A percentile compares a stretch with the other conserved stretches of the same genome.
Evolutionary conservation across 805 yeast genomes (phyloP).

Genomic region (Lipomyces sp.): DNA sequence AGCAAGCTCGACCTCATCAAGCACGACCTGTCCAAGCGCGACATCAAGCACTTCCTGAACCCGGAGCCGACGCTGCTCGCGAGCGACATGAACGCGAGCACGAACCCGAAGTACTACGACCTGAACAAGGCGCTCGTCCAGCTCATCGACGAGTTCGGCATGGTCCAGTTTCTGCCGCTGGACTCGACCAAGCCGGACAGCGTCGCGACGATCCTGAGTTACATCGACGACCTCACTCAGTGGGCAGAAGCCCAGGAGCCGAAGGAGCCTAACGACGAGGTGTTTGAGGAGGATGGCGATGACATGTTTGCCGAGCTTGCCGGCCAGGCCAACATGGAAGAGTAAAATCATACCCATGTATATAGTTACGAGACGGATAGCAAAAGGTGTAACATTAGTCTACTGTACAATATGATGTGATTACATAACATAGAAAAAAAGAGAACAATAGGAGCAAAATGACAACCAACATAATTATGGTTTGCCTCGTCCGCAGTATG

Average conservation of each 20-base stretch:
- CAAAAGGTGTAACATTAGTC: background rate
- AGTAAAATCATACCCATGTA: background rate
- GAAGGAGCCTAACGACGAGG: conserved; percentile 83
- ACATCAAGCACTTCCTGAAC: conserved; percentile 76
- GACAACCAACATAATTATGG: too few relatives aligned
- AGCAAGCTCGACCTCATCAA: conserved; percentile 84
- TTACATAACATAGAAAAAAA: background rate
- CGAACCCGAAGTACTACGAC: conserved; percentile 62
- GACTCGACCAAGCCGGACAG: conserved; percentile 74
- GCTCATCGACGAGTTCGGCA: conserved; percentile 94
- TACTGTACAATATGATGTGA: background rate
- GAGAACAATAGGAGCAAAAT: background rate
- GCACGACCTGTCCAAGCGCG: conserved; percentile 63
- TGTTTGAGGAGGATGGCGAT: conserved; percentile 47
- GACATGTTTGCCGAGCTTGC: conserved; percentile 7
- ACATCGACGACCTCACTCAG: conserved; percentile 94
- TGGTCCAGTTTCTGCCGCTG: conserved; percentile 94
- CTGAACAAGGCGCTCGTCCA: conserved; percentile 81
- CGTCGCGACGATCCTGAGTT: conserved; percentile 77
- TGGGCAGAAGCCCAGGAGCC: conserved; percentile 98
- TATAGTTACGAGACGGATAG: background rate
- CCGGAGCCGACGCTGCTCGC: conserved; percentile 83
- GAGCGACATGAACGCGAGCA: conserved; percentile 43
- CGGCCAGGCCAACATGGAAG: background rate
- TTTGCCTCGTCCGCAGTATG: too few relatives aligned